Percentiles rank a stretch among this genome's conserved stretches.
phyloP scores from a whole-genome alignment of 2,329 filamentous ascomycete genomes.

The Botrytis porri region DNA sequence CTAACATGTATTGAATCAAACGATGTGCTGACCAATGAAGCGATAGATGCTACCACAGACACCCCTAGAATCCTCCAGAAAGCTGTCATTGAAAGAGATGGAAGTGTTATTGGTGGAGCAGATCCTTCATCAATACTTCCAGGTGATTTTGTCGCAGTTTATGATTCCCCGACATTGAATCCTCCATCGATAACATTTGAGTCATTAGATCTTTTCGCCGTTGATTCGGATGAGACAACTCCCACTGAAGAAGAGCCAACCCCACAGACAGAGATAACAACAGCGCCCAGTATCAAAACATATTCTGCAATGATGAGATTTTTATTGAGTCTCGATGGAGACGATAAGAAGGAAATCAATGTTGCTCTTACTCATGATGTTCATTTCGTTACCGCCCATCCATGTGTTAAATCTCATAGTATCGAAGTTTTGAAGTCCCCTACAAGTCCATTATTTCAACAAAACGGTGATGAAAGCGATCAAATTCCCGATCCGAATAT shows the following conservation, averaged over 20 bases:
- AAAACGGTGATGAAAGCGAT: conserved; percentile 36
- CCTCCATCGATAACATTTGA: conserved; percentile 50
- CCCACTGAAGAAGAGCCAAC: conserved; percentile 37
- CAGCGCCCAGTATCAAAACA: conserved; percentile 29
- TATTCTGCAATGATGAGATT: conserved; percentile 38
- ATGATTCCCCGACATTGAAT: conserved; percentile 50
- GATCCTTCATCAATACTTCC: conserved; percentile 54
- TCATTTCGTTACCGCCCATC: conserved; percentile 64
- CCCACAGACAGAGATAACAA: conserved; percentile 23
- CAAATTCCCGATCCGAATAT: conserved; percentile 9
- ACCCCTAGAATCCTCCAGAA: conserved; percentile 63
- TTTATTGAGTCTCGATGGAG: conserved; percentile 24
- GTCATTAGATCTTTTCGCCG: conserved; percentile 48
- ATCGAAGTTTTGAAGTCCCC: conserved; percentile 58
- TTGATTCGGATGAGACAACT: conserved; percentile 43
- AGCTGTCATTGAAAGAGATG: conserved; percentile 56
- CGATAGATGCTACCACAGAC: conserved; percentile 49
- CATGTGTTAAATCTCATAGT: conserved; percentile 57
- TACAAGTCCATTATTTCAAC: conserved; percentile 56
- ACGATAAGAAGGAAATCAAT: conserved; percentile 31
- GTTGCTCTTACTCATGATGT: conserved; percentile 54
- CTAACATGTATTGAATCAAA: background rate
- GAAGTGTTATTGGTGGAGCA: conserved; percentile 56
- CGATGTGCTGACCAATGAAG: conserved; percentile 36
- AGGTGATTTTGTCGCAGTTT: conserved; percentile 61